These are phyloP conservation scores for Effrenium voratum DNA, from an alignment of 73 alveolate genomes.

Conservation along the genomic window DNA sequence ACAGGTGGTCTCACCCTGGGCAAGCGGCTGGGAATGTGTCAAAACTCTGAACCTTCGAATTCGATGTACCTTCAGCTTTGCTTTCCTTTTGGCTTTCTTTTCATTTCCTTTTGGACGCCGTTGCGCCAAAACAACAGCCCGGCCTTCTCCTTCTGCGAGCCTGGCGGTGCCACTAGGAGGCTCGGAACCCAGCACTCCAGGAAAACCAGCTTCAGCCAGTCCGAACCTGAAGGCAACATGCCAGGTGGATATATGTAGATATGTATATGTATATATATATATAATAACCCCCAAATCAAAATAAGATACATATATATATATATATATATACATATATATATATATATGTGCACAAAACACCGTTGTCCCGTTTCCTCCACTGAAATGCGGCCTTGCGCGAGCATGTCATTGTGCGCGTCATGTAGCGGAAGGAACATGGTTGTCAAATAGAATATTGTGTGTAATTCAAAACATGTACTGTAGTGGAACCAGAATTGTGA, in stretches of 20 bases:
- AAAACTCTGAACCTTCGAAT: background rate
- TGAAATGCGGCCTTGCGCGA: too few species aligned
- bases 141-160: background rate
- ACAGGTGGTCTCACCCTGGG: background rate
- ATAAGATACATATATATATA: background rate
- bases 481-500: too few species aligned
- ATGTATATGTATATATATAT: background rate
- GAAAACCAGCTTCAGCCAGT: constrained; percentile 4
- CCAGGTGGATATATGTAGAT: background rate
- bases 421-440: too few species aligned
- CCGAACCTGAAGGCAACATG: background rate
- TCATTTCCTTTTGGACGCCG: background rate
- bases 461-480: too few species aligned
- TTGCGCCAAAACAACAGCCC: background rate
- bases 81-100: background rate
- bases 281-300: background rate
- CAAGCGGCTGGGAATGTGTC: too few species aligned
- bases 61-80: background rate
- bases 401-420: too few species aligned
- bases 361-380: too few species aligned
- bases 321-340: background rate
- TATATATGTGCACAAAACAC: background rate
- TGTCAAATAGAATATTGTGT: too few species aligned
- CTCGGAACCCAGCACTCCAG: constrained; percentile 14
- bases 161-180: background rate